These are phyloP conservation scores for Toxicodendron radicans DNA, from an alignment of 345 rosid species.

Conservation along the genomic window DNA sequence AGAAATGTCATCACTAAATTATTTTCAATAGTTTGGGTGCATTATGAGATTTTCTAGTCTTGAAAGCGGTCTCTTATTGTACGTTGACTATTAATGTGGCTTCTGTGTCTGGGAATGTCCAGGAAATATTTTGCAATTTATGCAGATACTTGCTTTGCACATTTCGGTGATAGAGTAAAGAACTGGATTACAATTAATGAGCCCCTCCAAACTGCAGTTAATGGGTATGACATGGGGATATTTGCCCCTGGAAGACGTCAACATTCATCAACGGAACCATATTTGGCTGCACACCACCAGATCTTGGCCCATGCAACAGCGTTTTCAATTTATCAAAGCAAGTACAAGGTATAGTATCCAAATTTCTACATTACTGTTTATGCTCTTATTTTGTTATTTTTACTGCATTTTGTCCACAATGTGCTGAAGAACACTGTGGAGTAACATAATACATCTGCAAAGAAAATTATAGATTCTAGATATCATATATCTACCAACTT, in stretches of 20 bases:
- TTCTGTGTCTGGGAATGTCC: conserved; percentile 36
- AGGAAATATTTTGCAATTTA: conserved; percentile 74
- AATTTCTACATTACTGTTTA: background rate
- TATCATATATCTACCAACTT: no score
- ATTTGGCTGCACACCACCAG: conserved; percentile 75
- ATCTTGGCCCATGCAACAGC: conserved; percentile 82
- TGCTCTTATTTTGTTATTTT: background rate
- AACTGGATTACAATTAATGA: conserved; percentile 86
- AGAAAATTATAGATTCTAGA: no score
- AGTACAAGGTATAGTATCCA: conserved; percentile 56
- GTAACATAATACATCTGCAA: background rate
- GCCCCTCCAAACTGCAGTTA: conserved; percentile 57
- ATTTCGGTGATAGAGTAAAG: conserved; percentile 86
- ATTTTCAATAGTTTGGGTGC: background rate
- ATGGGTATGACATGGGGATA: conserved; percentile 57
- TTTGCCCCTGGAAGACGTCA: conserved; percentile 76
- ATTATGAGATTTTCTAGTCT: background rate
- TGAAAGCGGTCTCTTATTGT: background rate
- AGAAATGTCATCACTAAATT: background rate
- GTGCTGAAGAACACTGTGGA: background rate
- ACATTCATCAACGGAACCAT: conserved; percentile 66
- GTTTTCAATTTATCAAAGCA: conserved; percentile 60
- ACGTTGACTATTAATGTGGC: conserved; percentile 8
- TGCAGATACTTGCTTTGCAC: conserved; percentile 71
- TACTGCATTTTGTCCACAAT: background rate